A percentile compares a stretch with the other conserved stretches of the same genome.
Conservation (phyloP, 2,329 filamentous ascomycete species). For the Penicillium sp. region DNA sequence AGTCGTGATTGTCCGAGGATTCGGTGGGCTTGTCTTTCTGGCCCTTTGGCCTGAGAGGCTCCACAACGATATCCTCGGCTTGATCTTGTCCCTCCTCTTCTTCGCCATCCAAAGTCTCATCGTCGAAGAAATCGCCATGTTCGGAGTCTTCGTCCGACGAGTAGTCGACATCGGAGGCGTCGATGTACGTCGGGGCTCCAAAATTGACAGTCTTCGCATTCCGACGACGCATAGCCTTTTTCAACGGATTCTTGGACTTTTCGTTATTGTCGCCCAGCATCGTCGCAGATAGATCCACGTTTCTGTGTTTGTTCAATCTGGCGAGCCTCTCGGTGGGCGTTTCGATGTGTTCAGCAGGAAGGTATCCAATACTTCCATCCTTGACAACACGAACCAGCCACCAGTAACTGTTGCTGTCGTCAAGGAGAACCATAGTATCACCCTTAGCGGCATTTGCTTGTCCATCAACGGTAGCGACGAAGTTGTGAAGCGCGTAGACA, state of each 20-base stretch:
- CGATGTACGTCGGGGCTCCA: constrained; percentile 79
- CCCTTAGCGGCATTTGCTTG: constrained; percentile 98
- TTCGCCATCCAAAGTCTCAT: constrained; percentile 47
- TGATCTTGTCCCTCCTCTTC: constrained; percentile 34
- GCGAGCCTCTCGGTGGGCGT: constrained; percentile 94
- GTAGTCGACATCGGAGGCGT: constrained; percentile 84
- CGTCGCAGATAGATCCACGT: constrained; percentile 79
- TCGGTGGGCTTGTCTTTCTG: constrained; percentile 37
- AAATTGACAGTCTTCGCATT: constrained; percentile 88
- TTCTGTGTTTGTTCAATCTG: constrained; percentile 93
- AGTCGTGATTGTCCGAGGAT: constrained; percentile 20
- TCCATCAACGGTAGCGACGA: constrained; percentile 95
- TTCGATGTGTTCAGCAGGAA: constrained; percentile 97
- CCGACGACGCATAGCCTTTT: constrained; percentile 77
- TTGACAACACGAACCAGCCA: constrained; percentile 98
- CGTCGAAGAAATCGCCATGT: constrained; percentile 49
- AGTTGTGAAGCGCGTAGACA: constrained; percentile 96
- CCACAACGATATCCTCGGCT: constrained; percentile 44
- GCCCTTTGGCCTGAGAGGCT: constrained; percentile 46
- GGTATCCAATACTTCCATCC: constrained; percentile 92
- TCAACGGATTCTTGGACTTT: constrained; percentile 79
- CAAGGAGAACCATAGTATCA: constrained; percentile 96
- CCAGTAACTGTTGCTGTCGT: constrained; percentile 99
- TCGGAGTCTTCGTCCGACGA: constrained; percentile 74
- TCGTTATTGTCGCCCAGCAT: constrained; percentile 74